phyloP scores from a whole-genome alignment of 257 asterid genomes.

The Solanum chiquidenum region DNA sequence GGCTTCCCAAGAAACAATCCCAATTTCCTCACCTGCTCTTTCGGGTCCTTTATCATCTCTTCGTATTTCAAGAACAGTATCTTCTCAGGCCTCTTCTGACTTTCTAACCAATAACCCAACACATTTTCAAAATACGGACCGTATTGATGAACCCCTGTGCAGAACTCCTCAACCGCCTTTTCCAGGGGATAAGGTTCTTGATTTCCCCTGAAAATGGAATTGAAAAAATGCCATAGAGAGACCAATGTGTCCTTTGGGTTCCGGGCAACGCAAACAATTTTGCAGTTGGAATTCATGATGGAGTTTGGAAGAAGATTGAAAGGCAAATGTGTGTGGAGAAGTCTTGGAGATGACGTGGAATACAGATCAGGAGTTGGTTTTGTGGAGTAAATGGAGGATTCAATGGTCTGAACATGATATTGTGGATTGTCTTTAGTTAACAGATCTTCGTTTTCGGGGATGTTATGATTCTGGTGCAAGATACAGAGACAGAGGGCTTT shows the following conservation, averaged over 20 bases:
- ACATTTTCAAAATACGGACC: constrained; percentile 31
- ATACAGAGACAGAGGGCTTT: constrained; percentile 25
- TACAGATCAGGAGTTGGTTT: constrained; percentile 19
- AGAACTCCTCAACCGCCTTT: constrained; percentile 21
- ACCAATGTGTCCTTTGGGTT: constrained; percentile 31
- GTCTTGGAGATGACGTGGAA: constrained; percentile 15
- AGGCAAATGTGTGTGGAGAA: constrained; percentile 28
- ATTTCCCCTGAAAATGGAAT: constrained; percentile 14
- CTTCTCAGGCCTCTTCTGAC: constrained; percentile 12
- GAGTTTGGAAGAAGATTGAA: constrained; percentile 11
- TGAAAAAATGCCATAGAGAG: constrained; percentile 26
- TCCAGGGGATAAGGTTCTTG: constrained; percentile 22
- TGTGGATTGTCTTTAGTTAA: constrained; percentile 21
- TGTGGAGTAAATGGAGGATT: constrained; percentile 10
- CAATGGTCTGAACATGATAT: constrained; percentile 14
- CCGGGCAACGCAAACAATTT: constrained; percentile 22
- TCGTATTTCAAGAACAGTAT: constrained; percentile 27
- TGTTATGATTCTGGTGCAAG: neutral
- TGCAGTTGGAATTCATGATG: constrained; percentile 5
- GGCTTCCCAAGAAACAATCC: constrained; percentile 26
- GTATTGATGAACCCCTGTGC: constrained; percentile 23
- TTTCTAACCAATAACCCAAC: constrained; percentile 17
- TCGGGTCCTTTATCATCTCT: constrained; percentile 14
- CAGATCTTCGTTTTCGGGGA: constrained; percentile 3
- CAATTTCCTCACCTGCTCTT: constrained; percentile 15